A percentile compares a stretch with the other conserved stretches of the same genome.
Evolutionary conservation across 2,329 filamentous ascomycete genomes (phyloP).

Genomic region (Xylaria sp.): DNA sequence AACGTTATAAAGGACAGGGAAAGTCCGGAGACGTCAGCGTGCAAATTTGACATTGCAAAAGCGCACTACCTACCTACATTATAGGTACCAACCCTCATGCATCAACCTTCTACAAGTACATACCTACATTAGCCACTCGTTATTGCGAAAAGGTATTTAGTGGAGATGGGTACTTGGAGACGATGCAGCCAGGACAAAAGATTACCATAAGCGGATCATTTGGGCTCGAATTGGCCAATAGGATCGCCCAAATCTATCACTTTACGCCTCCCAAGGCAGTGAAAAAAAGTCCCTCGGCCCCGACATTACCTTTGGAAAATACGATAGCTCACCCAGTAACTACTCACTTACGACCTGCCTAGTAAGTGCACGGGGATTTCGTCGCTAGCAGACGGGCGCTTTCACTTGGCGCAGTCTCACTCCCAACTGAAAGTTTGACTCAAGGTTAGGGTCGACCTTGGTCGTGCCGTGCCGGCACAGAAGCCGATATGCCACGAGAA

Average conservation of each 20-base stretch:
- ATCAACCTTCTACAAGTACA: not conserved
- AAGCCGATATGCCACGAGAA: constrained; percentile 4
- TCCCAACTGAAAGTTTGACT: constrained; percentile 2
- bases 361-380: constrained; percentile 15
- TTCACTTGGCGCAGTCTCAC: constrained; percentile 11
- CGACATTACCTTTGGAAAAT: constrained; percentile 25
- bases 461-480: constrained; percentile 16
- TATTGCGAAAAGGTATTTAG: constrained; percentile 28
- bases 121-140: not conserved
- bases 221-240: constrained; percentile 34
- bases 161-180: constrained; percentile 38
- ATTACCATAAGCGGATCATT: constrained; percentile 41
- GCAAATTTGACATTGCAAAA: not conserved
- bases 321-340: constrained; percentile 13
- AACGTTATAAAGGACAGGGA: not conserved
- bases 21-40: not conserved
- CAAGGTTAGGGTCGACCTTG: constrained; percentile 7
- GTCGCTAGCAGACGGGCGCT: constrained; percentile 10
- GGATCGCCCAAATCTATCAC: constrained; percentile 15
- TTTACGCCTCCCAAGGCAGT: constrained; percentile 16
- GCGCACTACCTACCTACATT: not conserved
- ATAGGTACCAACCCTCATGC: no score
- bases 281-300: constrained; percentile 35
- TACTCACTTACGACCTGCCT: constrained; percentile 20
- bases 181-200: constrained; percentile 31